Evolutionary conservation across 2,329 filamentous ascomycete genomes (phyloP), one percentile per base, ranked within the genome.

Genomic region (Phaeoacremonium minimum): DNA sequence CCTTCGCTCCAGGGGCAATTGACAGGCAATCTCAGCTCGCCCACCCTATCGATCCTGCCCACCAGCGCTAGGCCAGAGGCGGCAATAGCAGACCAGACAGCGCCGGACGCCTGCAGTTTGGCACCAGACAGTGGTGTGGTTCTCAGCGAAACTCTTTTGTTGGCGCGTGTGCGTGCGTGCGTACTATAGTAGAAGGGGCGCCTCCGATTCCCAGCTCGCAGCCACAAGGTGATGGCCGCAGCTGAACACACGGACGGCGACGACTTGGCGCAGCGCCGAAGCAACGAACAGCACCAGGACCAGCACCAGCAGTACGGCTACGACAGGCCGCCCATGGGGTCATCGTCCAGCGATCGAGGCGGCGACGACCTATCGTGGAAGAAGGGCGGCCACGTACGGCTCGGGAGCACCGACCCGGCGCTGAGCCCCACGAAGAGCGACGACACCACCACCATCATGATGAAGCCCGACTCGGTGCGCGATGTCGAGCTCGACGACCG

Each of bases 401-500:
- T 26, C 22, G n/a, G n/a, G n/a, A n/a, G n/a, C n/a, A n/a, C n/a
- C n/a, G n/a, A n/a, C n/a, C 22, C 2, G 22, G 9, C 22, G 22
- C 9, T n/a, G 22, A 26, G 9, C 22, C 9, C 22, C 9, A 26
- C 22, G n/a, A 26, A n/a, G n/a, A 26, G 9, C 22, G n/a, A 9
- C 22, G n/a, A 9, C 22, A 26, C 22, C 22, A 26, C 22, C 9
- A 26, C 22, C 22, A 26, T n/a, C 22, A 26, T n/a, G 9, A 26
- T 26, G 18, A 15, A 7, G 13, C 15, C 16, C 18, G 20, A 31
- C 14, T 13, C 13, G 8, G 14, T 14, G 13, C 17, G 8, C 6
- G 19, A 15, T 13, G 19, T 35, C 13, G 35, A 38, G 17, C 30
- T 36, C 30, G 18, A 33, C 13, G 41, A 38, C n/a, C 32, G 20